Evolutionary conservation across 345 rosid species (phyloP).

Genomic region (Citrus inodora): DNA sequence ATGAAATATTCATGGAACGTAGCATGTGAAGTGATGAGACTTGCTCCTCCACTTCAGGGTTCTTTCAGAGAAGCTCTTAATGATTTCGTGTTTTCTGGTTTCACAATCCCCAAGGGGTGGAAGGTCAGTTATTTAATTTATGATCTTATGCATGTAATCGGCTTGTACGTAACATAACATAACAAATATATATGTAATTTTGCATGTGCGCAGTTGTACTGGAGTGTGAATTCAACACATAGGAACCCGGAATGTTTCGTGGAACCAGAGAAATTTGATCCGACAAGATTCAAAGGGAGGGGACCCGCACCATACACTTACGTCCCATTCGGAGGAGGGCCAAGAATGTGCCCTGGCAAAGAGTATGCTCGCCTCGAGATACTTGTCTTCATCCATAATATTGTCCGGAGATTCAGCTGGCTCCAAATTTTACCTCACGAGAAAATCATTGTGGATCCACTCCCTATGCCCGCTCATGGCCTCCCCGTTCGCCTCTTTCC

Average conservation of each 20-base stretch:
- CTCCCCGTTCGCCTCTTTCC: conserved; percentile 22
- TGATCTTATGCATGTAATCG: background rate
- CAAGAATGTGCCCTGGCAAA: conserved; percentile 26
- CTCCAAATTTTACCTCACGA: conserved; percentile 13
- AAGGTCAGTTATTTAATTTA: background rate
- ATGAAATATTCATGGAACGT: conserved; percentile 29
- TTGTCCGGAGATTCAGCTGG: conserved; percentile 19
- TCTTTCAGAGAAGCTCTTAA: conserved; percentile 21
- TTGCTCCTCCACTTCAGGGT: conserved; percentile 24
- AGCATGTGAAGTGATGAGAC: conserved; percentile 25
- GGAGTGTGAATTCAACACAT: conserved; percentile 23
- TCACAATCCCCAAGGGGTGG: conserved; percentile 23
- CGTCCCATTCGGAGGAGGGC: conserved; percentile 28
- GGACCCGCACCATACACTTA: conserved; percentile 23
- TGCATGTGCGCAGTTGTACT: conserved; percentile 1
- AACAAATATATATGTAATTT: too few species aligned
- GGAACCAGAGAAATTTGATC: conserved; percentile 23
- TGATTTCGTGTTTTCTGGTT: conserved; percentile 16
- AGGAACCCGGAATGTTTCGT: conserved; percentile 19
- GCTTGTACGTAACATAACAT: too few species aligned
- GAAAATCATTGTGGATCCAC: conserved; percentile 23
- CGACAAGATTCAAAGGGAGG: conserved; percentile 18
- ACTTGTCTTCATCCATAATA: conserved; percentile 21
- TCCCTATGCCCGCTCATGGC: conserved; percentile 25
- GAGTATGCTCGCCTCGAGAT: conserved; percentile 26